A percentile compares a stretch with the other conserved stretches of the same genome.
Conservation (phyloP, 177 flowering plant species). For the Tripterygium wilfordii region DNA sequence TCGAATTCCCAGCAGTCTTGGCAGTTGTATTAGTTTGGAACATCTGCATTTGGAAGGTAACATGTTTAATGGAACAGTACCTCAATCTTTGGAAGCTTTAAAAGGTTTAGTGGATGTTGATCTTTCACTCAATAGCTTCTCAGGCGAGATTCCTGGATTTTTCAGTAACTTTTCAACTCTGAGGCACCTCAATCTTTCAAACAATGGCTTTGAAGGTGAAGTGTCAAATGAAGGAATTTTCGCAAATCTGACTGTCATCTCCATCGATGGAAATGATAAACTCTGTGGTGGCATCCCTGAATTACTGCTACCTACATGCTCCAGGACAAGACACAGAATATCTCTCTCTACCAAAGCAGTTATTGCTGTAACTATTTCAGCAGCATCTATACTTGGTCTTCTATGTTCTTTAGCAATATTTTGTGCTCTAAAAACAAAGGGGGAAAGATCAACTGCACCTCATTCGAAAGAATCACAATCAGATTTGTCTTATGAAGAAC, state of each 20-base stretch:
- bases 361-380: not conserved
- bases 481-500: conserved; percentile 21
- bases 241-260: conserved; percentile 9
- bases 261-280: conserved; percentile 17
- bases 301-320: conserved; percentile 10
- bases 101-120: conserved; percentile 16
- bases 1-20: conserved; percentile 18
- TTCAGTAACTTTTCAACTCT: conserved; percentile 3
- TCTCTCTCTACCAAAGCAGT: not conserved
- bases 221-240: conserved; percentile 19
- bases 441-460: not conserved
- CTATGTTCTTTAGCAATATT: not conserved
- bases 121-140: conserved; percentile 25
- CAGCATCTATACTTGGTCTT: conserved; percentile 1
- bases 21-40: conserved; percentile 14
- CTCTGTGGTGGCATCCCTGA: conserved; percentile 24
- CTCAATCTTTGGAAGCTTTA: conserved; percentile 15
- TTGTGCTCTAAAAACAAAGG: conserved; percentile 4
- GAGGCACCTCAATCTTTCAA: conserved; percentile 13
- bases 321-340: not conserved
- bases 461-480: not conserved
- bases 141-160: conserved; percentile 15
- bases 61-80: conserved; percentile 19
- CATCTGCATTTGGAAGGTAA: conserved; percentile 12
- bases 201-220: conserved; percentile 22